Evolutionary conservation across 768 basidiomycete genomes (phyloP).

Genomic region (Boletus bicolor): DNA sequence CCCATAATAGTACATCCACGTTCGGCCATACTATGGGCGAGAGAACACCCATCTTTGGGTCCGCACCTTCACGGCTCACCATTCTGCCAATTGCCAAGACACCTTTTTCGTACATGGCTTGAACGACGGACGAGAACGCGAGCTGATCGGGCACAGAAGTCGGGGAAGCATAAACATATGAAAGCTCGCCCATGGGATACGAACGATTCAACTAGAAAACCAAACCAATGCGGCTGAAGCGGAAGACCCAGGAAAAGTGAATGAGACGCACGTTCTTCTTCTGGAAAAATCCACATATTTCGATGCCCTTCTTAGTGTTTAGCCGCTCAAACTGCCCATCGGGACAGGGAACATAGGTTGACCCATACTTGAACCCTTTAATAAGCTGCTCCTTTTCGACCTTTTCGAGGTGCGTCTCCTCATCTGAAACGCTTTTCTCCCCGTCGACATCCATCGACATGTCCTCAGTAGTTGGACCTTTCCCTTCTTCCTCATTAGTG

Average conservation of each 20-base stretch:
- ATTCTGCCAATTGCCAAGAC: slow-evolving; percentile 80
- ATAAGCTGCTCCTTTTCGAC: slow-evolving; percentile 80
- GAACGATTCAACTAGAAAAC: slow-evolving; percentile 73
- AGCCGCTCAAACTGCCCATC: slow-evolving; percentile 79
- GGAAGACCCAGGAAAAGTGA: not conserved
- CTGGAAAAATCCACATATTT: slow-evolving; percentile 82
- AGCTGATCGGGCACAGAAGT: slow-evolving; percentile 67
- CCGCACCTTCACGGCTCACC: slow-evolving; percentile 68
- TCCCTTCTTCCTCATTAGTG: slow-evolving; percentile 33
- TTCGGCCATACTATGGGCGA: slow-evolving; percentile 58
- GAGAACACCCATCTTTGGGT: slow-evolving; percentile 85
- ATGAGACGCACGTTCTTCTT: slow-evolving; percentile 51
- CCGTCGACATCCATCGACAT: slow-evolving; percentile 24
- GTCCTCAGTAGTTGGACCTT: slow-evolving; percentile 20
- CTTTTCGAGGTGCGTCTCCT: slow-evolving; percentile 43
- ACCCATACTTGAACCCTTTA: slow-evolving; percentile 84
- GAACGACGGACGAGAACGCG: slow-evolving; percentile 81
- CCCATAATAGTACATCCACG: slow-evolving; percentile 82
- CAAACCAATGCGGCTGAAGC: not conserved
- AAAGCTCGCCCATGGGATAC: slow-evolving; percentile 77
- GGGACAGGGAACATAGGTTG: slow-evolving; percentile 82
- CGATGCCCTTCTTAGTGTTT: slow-evolving; percentile 78
- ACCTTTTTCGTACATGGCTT: slow-evolving; percentile 67
- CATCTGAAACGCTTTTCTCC: slow-evolving; percentile 33
- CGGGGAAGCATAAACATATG: slow-evolving; percentile 81